Evolutionary conservation across 805 yeast species (phyloP), one percentile per base, ranked within the genome.

Genomic region (Teunomyces lycoperdinae): DNA sequence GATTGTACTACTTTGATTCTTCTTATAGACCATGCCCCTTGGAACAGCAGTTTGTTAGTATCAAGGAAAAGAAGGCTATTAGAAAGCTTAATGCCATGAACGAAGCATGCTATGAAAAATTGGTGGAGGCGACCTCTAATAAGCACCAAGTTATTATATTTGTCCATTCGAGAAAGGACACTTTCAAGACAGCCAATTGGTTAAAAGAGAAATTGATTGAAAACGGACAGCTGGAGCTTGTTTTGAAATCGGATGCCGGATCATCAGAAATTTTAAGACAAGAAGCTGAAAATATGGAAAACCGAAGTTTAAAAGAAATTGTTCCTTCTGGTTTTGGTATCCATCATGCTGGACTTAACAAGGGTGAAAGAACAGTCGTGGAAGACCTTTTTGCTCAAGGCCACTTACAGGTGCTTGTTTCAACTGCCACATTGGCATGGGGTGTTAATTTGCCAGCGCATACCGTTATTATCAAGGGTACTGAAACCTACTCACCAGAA

Each of bases 381-480:
- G 97, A 90, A 64, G 96, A 89, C 60, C 68, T 89, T 35, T 90
- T 90, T 70, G 94, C 96, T 0, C 94, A 85, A 54, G 96, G 96
- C 2, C 83, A 87, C 50, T 68, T 89, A n/a, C 86, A 83, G 56
- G 87, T 90, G 0, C 71, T 90, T 48, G 91, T 91, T 0, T 89
- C 95, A 0, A 90, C 97, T 2, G 96, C 97, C 0, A 90, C 97
- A 0, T 77, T 90, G 50, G 97, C 97, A 0, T 90, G 97, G 97
- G 97, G 97, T 77, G 97, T 90, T 29, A 90, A 90, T 62, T 74
- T 90, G 47, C 97, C 97, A 2, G 97, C 97, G 0, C 97, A 91
- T 60, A 89, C 97, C 0, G 97, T 90, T 28, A 84, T 90, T 26
- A 87, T 90, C 52, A 89, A 89, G 59, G 98, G 98, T 0, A 92